Percentiles rank a stretch among this genome's conserved stretches.
Evolutionary conservation across 768 basidiomycete species (phyloP).

Genomic region (Tricholoma flavovirens): DNA sequence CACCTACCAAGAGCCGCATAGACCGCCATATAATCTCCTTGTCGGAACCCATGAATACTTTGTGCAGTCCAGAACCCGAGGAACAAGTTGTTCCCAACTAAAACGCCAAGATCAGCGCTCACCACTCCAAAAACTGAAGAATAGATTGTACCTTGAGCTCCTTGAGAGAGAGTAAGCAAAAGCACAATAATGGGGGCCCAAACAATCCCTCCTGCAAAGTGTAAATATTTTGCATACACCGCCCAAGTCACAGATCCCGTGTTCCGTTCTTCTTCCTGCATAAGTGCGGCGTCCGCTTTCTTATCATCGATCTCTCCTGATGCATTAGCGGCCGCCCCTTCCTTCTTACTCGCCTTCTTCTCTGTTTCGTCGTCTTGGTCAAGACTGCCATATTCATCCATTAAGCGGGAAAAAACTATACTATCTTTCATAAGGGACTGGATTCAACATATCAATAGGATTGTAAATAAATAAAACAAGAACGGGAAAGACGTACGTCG

Average conservation of each 20-base stretch:
- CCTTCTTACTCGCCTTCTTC: constrained; percentile 8
- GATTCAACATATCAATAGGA: background rate
- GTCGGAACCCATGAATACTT: constrained; percentile 47
- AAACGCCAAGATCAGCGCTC: background rate
- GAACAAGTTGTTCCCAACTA: constrained; percentile 61
- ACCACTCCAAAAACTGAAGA: background rate
- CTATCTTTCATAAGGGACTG: constrained; percentile 43
- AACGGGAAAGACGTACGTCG: constrained; percentile 25
- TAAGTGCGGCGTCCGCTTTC: constrained; percentile 28
- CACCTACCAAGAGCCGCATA: constrained; percentile 40
- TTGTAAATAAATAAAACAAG: constrained; percentile 2
- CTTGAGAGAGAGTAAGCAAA: constrained; percentile 43
- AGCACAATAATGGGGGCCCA: constrained; percentile 43
- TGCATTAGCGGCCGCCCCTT: background rate
- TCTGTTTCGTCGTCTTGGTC: constrained; percentile 30
- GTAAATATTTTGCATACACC: constrained; percentile 45
- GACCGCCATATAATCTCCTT: constrained; percentile 65
- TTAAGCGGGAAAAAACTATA: constrained; percentile 41
- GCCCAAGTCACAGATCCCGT: constrained; percentile 46
- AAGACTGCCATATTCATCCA: constrained; percentile 49
- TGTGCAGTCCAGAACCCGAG: constrained; percentile 68
- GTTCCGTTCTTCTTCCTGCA: constrained; percentile 53
- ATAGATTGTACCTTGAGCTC: constrained; percentile 36
- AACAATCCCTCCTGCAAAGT: constrained; percentile 40
- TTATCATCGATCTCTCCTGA: constrained; percentile 17